phyloP scores from a whole-genome alignment of 2,329 filamentous ascomycete genomes.

The Exophiala bonariae region DNA sequence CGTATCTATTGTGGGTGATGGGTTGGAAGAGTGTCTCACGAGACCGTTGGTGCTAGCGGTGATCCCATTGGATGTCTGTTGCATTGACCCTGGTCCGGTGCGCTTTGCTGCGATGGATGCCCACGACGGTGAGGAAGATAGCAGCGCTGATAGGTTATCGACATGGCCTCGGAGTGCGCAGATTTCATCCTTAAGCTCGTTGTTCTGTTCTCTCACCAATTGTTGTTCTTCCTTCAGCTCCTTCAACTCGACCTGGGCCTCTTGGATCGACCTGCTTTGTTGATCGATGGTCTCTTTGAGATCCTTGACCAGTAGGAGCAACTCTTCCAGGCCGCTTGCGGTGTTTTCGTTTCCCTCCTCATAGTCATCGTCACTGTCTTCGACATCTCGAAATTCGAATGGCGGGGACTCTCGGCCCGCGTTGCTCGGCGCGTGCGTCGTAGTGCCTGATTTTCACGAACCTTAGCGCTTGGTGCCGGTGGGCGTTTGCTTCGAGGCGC shows the following conservation, averaged over 20 bases:
- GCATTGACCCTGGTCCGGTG: no score
- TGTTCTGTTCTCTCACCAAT: neutral
- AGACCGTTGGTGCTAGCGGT: no score
- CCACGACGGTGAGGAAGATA: no score
- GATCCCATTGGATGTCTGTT: no score
- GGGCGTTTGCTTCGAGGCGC: neutral
- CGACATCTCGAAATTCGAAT: neutral
- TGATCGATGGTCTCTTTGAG: neutral
- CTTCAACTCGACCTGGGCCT: neutral
- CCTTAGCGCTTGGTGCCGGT: neutral
- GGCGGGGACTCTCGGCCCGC: neutral
- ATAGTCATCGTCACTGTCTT: constrained; percentile 1
- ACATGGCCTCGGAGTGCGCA: neutral
- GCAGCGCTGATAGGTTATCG: constrained; percentile 3
- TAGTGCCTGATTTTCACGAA: neutral
- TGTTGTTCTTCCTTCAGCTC: constrained; percentile 2
- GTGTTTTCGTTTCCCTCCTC: constrained; percentile 1
- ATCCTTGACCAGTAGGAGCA: constrained; percentile 2
- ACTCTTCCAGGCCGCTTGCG: neutral
- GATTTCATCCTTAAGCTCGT: neutral
- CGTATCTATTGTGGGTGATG: no score
- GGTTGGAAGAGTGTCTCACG: no score
- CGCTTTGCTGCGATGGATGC: no score
- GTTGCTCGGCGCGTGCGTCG: constrained; percentile 1
- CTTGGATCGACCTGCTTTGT: neutral